phyloP scores from a whole-genome alignment of 2,329 filamentous ascomycete species.

The Fusarium hainanense region DNA sequence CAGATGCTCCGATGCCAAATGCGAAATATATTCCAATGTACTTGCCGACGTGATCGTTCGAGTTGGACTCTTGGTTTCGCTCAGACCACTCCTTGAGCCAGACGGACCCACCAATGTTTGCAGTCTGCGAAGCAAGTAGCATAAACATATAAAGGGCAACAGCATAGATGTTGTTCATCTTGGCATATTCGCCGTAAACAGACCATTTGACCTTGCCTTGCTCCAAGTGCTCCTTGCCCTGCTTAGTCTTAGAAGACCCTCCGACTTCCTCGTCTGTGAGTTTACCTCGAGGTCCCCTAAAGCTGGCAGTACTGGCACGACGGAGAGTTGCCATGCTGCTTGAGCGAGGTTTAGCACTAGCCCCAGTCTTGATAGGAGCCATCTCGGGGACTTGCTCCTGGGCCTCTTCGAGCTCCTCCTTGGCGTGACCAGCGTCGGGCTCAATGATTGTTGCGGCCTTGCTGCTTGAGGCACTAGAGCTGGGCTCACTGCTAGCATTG shows the following conservation, averaged over 20 bases:
- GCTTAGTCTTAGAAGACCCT: conserved; percentile 78
- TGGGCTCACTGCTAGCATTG: conserved; percentile 52
- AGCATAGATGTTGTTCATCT: conserved; percentile 88
- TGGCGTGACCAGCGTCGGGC: conserved; percentile 63
- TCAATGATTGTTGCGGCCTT: conserved; percentile 69
- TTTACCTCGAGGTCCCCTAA: conserved; percentile 86
- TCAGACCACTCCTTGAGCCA: conserved; percentile 98
- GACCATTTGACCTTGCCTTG: conserved; percentile 98
- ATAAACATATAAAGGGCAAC: conserved; percentile 83
- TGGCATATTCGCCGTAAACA: conserved; percentile 94
- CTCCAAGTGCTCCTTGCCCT: conserved; percentile 87
- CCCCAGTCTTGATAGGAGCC: conserved; percentile 74
- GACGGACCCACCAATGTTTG: conserved; percentile 83
- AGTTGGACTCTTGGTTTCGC: conserved; percentile 72
- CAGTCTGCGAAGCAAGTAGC: conserved; percentile 82
- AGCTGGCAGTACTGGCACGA: conserved; percentile 90
- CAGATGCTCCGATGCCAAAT: conserved; percentile 87
- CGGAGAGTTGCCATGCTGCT: conserved; percentile 85
- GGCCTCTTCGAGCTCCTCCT: conserved; percentile 78
- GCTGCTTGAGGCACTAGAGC: conserved; percentile 60
- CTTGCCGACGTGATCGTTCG: conserved; percentile 83
- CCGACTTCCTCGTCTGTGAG: conserved; percentile 84
- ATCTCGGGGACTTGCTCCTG: conserved; percentile 82
- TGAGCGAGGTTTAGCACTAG: conserved; percentile 65
- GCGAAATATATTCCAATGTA: conserved; percentile 97